phyloP scores from a whole-genome alignment of 2,329 filamentous ascomycete species.

The Talaromyces sp. region DNA sequence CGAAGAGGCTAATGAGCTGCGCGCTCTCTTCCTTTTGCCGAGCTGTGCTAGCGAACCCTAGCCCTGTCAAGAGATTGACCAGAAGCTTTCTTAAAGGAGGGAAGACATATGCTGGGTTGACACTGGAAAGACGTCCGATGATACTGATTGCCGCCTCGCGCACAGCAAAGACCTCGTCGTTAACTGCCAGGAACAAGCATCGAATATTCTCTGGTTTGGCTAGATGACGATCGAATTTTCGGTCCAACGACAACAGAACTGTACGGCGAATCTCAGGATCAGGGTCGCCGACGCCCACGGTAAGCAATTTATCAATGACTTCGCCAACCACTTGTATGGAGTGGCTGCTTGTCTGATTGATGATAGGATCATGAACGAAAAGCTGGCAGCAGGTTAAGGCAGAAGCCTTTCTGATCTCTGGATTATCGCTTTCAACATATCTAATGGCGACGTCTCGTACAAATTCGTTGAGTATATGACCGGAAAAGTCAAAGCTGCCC shows the following conservation, averaged over 20 bases:
- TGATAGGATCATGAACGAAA: slow-evolving; percentile 93
- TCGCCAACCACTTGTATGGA: slow-evolving; percentile 96
- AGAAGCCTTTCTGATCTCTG: slow-evolving; percentile 88
- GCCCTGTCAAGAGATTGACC: slow-evolving; percentile 91
- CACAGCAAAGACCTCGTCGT: slow-evolving; percentile 90
- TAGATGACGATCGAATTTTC: slow-evolving; percentile 93
- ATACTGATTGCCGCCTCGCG: slow-evolving; percentile 94
- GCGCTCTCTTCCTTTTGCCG: slow-evolving; percentile 96
- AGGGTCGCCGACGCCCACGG: slow-evolving; percentile 88
- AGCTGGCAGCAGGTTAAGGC: slow-evolving; percentile 97
- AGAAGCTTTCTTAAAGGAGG: slow-evolving; percentile 91
- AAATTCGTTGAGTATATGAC: slow-evolving; percentile 93
- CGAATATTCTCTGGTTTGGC: slow-evolving; percentile 96
- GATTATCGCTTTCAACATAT: slow-evolving; percentile 94
- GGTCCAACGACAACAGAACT: slow-evolving; percentile 83
- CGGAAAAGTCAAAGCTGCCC: slow-evolving; percentile 93
- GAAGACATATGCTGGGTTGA: slow-evolving; percentile 96
- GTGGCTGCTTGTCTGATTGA: slow-evolving; percentile 96
- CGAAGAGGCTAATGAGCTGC: slow-evolving; percentile 84
- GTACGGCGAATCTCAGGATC: slow-evolving; percentile 85
- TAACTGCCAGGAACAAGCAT: slow-evolving; percentile 89
- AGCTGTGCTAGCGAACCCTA: slow-evolving; percentile 91
- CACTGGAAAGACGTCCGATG: slow-evolving; percentile 83
- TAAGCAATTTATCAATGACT: slow-evolving; percentile 94
- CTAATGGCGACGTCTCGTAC: slow-evolving; percentile 97